These are phyloP conservation scores for Micractinium conductrix DNA, from an alignment of 139 green algal genomes.

Conservation along the genomic window DNA sequence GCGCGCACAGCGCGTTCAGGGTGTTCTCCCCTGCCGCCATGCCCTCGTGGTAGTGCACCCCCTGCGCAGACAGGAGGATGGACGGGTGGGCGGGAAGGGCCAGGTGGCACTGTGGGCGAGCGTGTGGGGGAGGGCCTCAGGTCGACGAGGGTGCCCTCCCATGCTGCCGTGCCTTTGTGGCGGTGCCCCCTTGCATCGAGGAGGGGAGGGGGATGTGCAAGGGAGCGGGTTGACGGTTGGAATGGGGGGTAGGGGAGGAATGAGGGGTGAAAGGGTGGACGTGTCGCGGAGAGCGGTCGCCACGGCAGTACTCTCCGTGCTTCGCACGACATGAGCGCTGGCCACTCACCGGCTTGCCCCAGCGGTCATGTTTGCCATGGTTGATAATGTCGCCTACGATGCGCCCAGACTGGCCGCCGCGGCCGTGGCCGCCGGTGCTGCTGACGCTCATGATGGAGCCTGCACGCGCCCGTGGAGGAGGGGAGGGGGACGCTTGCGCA, in stretches of 20 bases:
- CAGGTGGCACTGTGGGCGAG: too few relatives aligned
- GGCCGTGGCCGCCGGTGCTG: conserved; percentile 31
- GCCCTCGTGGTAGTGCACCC: conserved; percentile 36
- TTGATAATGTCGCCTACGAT: conserved; percentile 31
- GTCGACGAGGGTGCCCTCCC: not conserved
- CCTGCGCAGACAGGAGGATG: not conserved
- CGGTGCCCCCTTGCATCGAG: too few relatives aligned
- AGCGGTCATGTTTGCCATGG: conserved; percentile 31
- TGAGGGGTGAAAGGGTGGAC: too few relatives aligned
- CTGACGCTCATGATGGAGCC: conserved; percentile 31
- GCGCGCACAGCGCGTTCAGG: conserved; percentile 24
- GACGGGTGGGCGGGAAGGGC: not conserved
- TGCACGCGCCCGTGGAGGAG: not conserved
- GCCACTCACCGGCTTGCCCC: conserved; percentile 15
- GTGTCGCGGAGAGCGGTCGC: too few relatives aligned
- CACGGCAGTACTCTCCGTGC: too few relatives aligned
- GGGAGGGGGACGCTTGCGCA: not conserved
- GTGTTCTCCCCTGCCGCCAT: conserved; percentile 32
- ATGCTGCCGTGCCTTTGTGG: not conserved
- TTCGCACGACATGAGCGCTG: not conserved
- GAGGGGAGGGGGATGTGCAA: too few relatives aligned
- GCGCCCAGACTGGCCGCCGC: conserved; percentile 19
- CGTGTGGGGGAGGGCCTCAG: too few relatives aligned
- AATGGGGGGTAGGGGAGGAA: too few relatives aligned
- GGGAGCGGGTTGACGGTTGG: too few relatives aligned